These are phyloP conservation scores for Pseudonectria foliicola DNA, from an alignment of 2,329 filamentous ascomycete genomes.

Conservation along the genomic window DNA sequence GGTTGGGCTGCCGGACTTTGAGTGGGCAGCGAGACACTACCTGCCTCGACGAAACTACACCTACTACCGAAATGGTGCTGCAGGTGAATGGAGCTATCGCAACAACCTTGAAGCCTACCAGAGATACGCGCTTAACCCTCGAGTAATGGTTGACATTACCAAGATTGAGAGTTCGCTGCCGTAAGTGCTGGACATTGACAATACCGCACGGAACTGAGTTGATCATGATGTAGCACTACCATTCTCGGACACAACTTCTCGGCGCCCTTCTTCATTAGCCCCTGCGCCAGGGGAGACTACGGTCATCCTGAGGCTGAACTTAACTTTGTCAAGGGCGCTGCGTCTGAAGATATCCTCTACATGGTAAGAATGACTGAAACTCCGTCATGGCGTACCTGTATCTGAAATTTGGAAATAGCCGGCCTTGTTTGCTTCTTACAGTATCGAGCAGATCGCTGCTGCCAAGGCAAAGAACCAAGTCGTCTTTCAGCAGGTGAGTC, in stretches of 20 bases:
- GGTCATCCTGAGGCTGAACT: constrained; percentile 40
- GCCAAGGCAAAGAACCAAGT: constrained; percentile 30
- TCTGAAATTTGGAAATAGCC: constrained; percentile 16
- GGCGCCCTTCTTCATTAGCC: constrained; percentile 48
- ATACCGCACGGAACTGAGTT: neutral
- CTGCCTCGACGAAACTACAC: constrained; percentile 39
- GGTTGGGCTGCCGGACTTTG: constrained; percentile 43
- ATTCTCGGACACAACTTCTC: constrained; percentile 48
- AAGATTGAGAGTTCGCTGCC: constrained; percentile 32
- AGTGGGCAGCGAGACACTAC: constrained; percentile 40
- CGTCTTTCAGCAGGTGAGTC: constrained; percentile 30
- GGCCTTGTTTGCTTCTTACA: constrained; percentile 25
- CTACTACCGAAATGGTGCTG: constrained; percentile 50
- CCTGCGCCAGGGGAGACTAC: constrained; percentile 38
- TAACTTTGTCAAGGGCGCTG: constrained; percentile 43
- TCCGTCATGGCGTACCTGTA: neutral
- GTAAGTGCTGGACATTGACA: constrained; percentile 8
- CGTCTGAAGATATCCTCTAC: constrained; percentile 42
- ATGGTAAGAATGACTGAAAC: constrained; percentile 23
- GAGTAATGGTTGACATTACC: constrained; percentile 44
- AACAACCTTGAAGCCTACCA: constrained; percentile 50
- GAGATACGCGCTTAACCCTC: constrained; percentile 40
- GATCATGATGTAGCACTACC: constrained; percentile 29
- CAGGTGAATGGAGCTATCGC: constrained; percentile 48
- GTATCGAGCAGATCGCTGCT: constrained; percentile 31